These are phyloP conservation scores for Aureobasidium leucospermi DNA, from an alignment of 2,329 filamentous ascomycete species.

Conservation along the genomic window DNA sequence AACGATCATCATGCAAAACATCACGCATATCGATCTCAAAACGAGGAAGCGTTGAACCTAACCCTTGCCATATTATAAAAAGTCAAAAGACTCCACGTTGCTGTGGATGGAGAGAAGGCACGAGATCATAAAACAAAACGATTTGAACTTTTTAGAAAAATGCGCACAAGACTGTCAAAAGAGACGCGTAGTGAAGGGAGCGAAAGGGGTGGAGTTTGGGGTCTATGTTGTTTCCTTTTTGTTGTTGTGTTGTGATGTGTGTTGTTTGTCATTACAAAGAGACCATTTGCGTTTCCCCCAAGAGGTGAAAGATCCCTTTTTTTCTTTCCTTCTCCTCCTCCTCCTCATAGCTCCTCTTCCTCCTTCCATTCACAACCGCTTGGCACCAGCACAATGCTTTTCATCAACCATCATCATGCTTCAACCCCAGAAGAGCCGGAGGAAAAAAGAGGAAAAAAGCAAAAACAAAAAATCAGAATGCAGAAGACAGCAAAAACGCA, in stretches of 20 bases:
- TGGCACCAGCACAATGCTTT: not conserved
- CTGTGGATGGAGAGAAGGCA: too few relatives aligned
- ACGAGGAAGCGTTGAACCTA: too few relatives aligned
- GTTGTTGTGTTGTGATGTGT: not conserved
- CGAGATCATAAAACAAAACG: too few relatives aligned
- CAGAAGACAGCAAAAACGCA: not conserved
- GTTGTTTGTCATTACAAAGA: conserved; percentile 1
- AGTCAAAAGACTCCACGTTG: too few relatives aligned
- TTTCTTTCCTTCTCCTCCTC: not conserved
- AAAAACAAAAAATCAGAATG: not conserved
- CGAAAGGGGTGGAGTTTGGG: not conserved
- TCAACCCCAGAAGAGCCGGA: not conserved
- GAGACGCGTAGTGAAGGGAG: not conserved
- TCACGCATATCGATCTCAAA: too few relatives aligned
- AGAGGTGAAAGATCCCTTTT: not conserved
- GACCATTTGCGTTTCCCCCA: too few relatives aligned
- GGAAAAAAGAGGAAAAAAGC: not conserved
- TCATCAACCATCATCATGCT: not conserved
- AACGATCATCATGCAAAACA: too few relatives aligned
- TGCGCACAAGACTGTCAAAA: not conserved
- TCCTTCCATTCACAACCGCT: not conserved
- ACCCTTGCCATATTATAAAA: too few relatives aligned
- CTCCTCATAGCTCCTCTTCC: not conserved
- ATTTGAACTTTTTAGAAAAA: too few relatives aligned
- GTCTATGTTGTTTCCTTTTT: not conserved